Percentiles rank a stretch among this genome's conserved stretches.
Conservation (phyloP, 257 asterid species). For the Lavandula angustifolia region DNA sequence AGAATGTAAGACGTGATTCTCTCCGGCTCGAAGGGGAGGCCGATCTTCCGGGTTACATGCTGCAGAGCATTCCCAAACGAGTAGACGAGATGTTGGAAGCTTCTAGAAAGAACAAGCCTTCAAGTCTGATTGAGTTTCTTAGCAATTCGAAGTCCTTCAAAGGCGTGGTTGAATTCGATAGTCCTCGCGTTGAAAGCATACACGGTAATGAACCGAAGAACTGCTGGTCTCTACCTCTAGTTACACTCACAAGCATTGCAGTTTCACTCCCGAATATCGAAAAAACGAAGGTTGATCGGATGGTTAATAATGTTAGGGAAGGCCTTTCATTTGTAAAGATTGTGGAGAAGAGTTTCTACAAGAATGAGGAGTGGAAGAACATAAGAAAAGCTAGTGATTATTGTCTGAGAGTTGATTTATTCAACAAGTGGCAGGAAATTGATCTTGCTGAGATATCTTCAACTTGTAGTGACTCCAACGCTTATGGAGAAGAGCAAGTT, state of each 20-base stretch:
- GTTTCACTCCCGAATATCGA: slow-evolving; percentile 40
- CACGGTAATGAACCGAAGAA: slow-evolving; percentile 37
- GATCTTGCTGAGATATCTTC: slow-evolving; percentile 28
- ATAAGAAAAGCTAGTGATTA: slow-evolving; percentile 40
- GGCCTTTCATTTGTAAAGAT: slow-evolving; percentile 32
- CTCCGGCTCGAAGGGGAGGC: slow-evolving; percentile 49
- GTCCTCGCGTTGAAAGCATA: slow-evolving; percentile 32
- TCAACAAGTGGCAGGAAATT: slow-evolving; percentile 40
- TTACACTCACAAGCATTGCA: slow-evolving; percentile 46
- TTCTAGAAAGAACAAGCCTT: slow-evolving; percentile 7
- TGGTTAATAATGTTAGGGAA: slow-evolving; percentile 35
- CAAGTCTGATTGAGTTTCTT: slow-evolving; percentile 15
- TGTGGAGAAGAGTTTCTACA: slow-evolving; percentile 27
- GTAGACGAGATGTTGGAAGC: slow-evolving; percentile 31
- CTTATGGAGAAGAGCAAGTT: slow-evolving; percentile 29
- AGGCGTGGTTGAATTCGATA: slow-evolving; percentile 42
- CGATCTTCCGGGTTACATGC: slow-evolving; percentile 34
- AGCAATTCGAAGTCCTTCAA: slow-evolving; percentile 33
- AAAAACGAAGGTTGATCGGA: not conserved
- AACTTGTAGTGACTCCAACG: slow-evolving; percentile 5
- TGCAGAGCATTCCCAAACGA: slow-evolving; percentile 35
- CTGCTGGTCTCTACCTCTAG: slow-evolving; percentile 45
- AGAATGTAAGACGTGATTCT: slow-evolving; percentile 30
- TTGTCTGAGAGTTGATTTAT: slow-evolving; percentile 41
- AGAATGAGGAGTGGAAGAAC: slow-evolving; percentile 18